phyloP scores from a whole-genome alignment of 371 early-diverging fungal species.

The Mortierella sp. region DNA sequence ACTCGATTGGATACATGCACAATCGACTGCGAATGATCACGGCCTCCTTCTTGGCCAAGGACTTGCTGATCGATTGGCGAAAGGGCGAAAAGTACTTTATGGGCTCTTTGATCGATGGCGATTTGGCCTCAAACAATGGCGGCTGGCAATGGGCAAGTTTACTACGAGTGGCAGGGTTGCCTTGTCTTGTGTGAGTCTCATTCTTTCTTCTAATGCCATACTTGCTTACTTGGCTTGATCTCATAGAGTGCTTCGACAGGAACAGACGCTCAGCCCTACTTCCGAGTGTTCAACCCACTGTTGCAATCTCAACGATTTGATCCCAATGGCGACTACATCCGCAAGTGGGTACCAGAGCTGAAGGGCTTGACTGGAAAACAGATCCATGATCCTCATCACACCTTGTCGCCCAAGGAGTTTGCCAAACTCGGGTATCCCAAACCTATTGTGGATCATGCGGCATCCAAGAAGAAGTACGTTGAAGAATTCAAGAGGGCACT shows the following conservation, averaged over 20 bases:
- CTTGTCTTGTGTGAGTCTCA: too few relatives aligned
- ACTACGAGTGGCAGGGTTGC: too few relatives aligned
- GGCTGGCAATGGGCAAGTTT: conserved; percentile 77
- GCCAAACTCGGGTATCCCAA: conserved; percentile 56
- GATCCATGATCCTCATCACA: conserved; percentile 56
- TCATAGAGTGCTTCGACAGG: conserved; percentile 68
- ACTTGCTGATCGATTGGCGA: conserved; percentile 75
- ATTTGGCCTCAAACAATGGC: conserved; percentile 76
- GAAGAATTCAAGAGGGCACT: conserved; percentile 46
- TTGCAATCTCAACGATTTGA: conserved; percentile 62
- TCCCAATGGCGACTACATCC: conserved; percentile 60
- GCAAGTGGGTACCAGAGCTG: conserved; percentile 62
- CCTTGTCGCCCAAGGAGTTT: conserved; percentile 45
- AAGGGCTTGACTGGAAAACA: conserved; percentile 29
- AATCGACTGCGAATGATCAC: conserved; percentile 74
- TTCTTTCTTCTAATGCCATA: too few relatives aligned
- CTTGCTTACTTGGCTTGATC: neutral
- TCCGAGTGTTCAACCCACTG: conserved; percentile 73
- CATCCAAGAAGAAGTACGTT: conserved; percentile 31
- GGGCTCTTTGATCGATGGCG: conserved; percentile 71
- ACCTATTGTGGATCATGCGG: conserved; percentile 67
- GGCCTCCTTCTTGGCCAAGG: conserved; percentile 74
- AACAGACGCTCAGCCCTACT: conserved; percentile 76
- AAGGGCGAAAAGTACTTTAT: conserved; percentile 71
- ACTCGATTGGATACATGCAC: conserved; percentile 70